Evolutionary conservation across 306 rosid genomes (phyloP), one percentile per base, ranked within the genome.

Genomic region (Fagus crenata): DNA sequence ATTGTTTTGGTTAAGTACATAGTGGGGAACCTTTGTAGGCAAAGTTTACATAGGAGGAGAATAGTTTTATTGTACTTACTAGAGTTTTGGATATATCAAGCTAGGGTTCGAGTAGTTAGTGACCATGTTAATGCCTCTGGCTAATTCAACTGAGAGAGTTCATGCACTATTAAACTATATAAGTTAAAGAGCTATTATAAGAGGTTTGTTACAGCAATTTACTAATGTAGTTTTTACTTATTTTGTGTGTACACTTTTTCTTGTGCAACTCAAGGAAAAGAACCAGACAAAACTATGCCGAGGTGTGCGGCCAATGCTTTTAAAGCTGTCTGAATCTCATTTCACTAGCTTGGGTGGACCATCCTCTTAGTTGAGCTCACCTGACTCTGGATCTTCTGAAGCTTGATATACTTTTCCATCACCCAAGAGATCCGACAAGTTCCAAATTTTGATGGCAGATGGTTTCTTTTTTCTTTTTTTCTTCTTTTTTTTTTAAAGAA

Each of bases 241-340:
- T 77, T 42, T n/a, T 73, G 53, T 61, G 43, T 74, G 39, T 67
- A 22, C 28, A 69, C 33, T 72, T 37, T 11, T 73, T 71, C 69
- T 82, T 77, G 5, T 81, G 84, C 82, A 92, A 96, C 84, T 72
- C 84, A 33, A 22, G 28, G 28, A 22, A 22, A 22, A 22, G 28
- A 22, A 22, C 28, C 28, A 22, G 28, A 22, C 28, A 84, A 92
- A 92, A 82, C 79, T 87, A 63, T 84, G 85, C 79, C 86, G 85
- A 14, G 89, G 90, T 75, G 56, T 90, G 77, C 96, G 86, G 88
- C 92, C 88, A 75, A 92, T 88, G 92, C 80, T 90, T 73, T 82
- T 87, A 75, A 83, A 77, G 84, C 73, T 83, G 75, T 81, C 89
- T 58, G 96, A 88, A 78, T 92, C 96, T 83, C 83, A 63, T 72